Base-by-base conservation (phyloP, 2,329 filamentous ascomycete genomes). In the Lachnum nothofagi region DNA sequence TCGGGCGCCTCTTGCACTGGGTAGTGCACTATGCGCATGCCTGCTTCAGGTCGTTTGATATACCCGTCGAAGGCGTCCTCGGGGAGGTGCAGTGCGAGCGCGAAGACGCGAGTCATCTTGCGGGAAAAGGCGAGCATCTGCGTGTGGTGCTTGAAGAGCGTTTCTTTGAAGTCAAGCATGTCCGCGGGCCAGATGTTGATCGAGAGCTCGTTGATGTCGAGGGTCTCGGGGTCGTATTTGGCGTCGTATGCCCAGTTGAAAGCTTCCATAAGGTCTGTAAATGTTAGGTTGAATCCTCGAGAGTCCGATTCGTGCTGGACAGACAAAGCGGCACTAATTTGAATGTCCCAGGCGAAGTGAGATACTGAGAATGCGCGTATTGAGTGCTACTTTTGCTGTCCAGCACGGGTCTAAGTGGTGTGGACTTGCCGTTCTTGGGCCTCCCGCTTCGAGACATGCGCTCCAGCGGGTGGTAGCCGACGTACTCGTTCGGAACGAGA, bases 21-120 rank as follows among this genome's bases (percentile, higher is more conserved):
- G 64, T 61, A 45, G 66, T 67, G 31, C 58, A 63, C 2, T 53
- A 68, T 67, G 2, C 68, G 64, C 19, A 59, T 59, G 22, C 64
- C 65, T 3, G 62, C 60, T 1, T 62, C 76, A 0, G 78, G 78
- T 49, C 74, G 69, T 1, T 66, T 70, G 22, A 74, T 71, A 46
- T 78, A 73, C 1, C 63, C 57, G 53, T 80, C 77, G 57, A 80
- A 79, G 44, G 72, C 72, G 17, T 68, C 57, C 54, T 81, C 77
- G 0, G 71, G 68, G 7, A 80, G 65, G 5, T 70, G 69, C 1
- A 81, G 65, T 1, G 72, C 72, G 2, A 82, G 67, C 0, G 78
- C 77, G 55, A 82, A 78, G n/a, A 71, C 65, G 3, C 68, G 65
- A 5, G 74, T 70, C 39, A 82, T 55, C n/a, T 65, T 67, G 17